Evolutionary conservation across 805 yeast species (phyloP).

Genomic region (Clavispora vitiphila): DNA sequence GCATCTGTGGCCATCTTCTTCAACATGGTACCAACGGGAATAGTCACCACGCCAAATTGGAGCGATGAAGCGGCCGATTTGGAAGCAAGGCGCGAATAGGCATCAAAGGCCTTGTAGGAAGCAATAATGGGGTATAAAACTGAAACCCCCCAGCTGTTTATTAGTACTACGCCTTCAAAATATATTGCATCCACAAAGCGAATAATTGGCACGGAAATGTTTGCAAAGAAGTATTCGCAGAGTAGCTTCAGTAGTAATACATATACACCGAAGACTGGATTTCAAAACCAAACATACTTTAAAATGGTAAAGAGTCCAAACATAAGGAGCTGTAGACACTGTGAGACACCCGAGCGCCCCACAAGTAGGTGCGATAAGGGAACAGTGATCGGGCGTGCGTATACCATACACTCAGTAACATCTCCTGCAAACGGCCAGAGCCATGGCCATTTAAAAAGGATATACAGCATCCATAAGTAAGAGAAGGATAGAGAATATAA

Average conservation of each 20-base stretch:
- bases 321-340: constrained; percentile 1
- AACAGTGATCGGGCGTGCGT: not conserved
- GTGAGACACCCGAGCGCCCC: too few relatives aligned
- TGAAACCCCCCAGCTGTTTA: constrained; percentile 25
- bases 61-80: constrained; percentile 24
- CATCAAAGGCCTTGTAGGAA: constrained; percentile 52
- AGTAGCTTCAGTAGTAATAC: too few relatives aligned
- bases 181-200: not conserved
- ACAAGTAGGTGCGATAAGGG: constrained; percentile 1
- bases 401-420: too few relatives aligned
- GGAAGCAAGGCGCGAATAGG: constrained; percentile 29
- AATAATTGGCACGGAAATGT: not conserved
- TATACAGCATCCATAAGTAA: too few relatives aligned
- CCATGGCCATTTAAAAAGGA: too few relatives aligned
- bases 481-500: too few relatives aligned
- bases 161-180: constrained; percentile 4
- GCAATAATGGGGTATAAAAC: constrained; percentile 57
- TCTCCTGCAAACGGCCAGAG: too few relatives aligned
- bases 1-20: constrained; percentile 20
- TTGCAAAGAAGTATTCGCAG: not conserved
- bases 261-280: not conserved
- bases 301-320: constrained; percentile 3
- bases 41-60: constrained; percentile 33
- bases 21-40: constrained; percentile 35
- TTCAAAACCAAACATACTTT: constrained; percentile 3